These are phyloP conservation scores for Prunus salicina DNA, from an alignment of 306 rosid species.

Conservation along the genomic window DNA sequence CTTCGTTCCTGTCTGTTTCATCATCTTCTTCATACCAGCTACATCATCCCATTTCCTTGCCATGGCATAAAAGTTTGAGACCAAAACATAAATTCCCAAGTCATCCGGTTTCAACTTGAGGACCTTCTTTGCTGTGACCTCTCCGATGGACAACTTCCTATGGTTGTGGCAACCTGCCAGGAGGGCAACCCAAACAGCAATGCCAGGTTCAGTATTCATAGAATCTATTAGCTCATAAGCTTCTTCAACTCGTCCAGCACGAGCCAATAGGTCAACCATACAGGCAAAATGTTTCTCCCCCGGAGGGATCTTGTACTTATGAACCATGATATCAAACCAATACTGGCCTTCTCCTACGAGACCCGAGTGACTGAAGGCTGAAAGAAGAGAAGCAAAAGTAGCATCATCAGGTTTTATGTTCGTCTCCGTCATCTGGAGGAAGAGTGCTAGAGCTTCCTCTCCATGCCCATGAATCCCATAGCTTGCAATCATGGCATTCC, in stretches of 20 bases:
- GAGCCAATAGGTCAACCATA: constrained; percentile 48
- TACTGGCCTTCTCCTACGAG: constrained; percentile 42
- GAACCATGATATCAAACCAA: constrained; percentile 36
- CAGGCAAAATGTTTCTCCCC: constrained; percentile 48
- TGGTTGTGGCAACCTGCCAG: constrained; percentile 43
- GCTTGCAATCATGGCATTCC: constrained; percentile 47
- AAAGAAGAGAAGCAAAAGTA: constrained; percentile 48
- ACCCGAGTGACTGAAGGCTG: constrained; percentile 51
- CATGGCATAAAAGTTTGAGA: constrained; percentile 43
- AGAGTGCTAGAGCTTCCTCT: constrained; percentile 44
- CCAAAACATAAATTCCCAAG: constrained; percentile 33
- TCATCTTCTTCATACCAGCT: constrained; percentile 33
- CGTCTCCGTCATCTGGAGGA: constrained; percentile 30
- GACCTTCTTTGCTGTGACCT: constrained; percentile 34
- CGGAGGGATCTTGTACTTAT: constrained; percentile 31
- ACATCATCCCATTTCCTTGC: constrained; percentile 39
- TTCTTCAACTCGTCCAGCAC: constrained; percentile 41
- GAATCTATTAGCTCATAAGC: constrained; percentile 35
- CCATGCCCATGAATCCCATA: constrained; percentile 46
- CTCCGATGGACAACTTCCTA: constrained; percentile 25
- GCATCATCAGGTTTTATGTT: constrained; percentile 42
- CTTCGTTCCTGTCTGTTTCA: constrained; percentile 31
- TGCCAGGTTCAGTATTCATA: constrained; percentile 30
- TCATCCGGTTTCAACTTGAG: constrained; percentile 38
- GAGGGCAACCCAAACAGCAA: constrained; percentile 45